phyloP scores from a whole-genome alignment of 257 asterid genomes.

The Eucommia ulmoides region DNA sequence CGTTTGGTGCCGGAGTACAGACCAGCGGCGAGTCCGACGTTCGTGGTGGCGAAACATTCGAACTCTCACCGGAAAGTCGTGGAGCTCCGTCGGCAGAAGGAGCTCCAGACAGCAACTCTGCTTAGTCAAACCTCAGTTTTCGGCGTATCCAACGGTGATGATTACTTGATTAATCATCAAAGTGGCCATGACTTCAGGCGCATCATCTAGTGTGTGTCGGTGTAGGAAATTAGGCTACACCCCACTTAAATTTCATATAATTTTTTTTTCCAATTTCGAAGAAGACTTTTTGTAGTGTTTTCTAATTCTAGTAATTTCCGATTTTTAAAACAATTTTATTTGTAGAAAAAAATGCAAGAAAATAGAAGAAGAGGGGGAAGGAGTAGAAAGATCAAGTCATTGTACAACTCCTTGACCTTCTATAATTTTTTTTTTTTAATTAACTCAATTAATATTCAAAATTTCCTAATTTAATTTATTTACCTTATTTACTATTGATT shows the following conservation, averaged over 20 bases:
- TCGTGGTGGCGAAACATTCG: slow-evolving; percentile 64
- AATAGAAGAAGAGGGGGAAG: slow-evolving; percentile 15
- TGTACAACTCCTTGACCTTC: slow-evolving; percentile 22
- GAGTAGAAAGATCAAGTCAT: slow-evolving; percentile 27
- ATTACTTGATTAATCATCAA: slow-evolving; percentile 58
- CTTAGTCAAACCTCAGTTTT: slow-evolving; percentile 50
- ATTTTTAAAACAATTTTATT: slow-evolving; percentile 20
- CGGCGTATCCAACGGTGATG: slow-evolving; percentile 65
- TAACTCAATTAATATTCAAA: no score
- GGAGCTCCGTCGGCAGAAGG: slow-evolving; percentile 92
- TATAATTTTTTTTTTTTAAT: no score
- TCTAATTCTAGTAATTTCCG: slow-evolving; percentile 3
- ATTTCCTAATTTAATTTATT: slow-evolving; percentile 10
- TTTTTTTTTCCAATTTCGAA: neutral
- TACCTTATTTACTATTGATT: slow-evolving; percentile 7
- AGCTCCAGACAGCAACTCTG: slow-evolving; percentile 36
- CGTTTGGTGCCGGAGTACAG: slow-evolving; percentile 96
- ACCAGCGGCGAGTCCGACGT: slow-evolving; percentile 94
- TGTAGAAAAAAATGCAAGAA: neutral
- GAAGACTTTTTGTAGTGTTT: no score
- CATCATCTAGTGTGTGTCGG: slow-evolving; percentile 37
- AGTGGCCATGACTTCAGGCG: slow-evolving; percentile 67
- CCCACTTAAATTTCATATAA: neutral
- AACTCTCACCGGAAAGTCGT: slow-evolving; percentile 94
- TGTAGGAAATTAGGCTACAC: slow-evolving; percentile 7